Conservation (phyloP, 23 red algal species). For the Gracilaria gracilis region DNA sequence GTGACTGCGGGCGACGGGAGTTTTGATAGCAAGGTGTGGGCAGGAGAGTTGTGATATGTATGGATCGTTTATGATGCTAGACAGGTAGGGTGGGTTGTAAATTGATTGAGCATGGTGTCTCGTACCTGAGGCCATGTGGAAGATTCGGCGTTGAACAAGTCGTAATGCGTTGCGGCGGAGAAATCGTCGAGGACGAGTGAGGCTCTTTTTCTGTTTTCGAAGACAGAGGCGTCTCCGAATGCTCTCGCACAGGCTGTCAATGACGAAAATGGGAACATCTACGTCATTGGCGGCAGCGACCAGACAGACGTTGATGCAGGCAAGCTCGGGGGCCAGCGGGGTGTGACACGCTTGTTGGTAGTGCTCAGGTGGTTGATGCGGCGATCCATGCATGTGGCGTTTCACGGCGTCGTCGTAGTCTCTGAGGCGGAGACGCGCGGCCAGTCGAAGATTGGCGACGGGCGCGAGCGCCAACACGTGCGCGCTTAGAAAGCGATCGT, state of each 20-base stretch:
- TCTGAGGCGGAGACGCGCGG: slow-evolving; percentile 49
- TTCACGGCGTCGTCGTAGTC: slow-evolving; percentile 63
- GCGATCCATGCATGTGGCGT: slow-evolving; percentile 27
- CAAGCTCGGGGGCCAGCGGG: background rate
- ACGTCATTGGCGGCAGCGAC: slow-evolving; percentile 8
- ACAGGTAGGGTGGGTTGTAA: background rate
- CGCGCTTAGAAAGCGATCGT: background rate
- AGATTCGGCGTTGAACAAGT: slow-evolving; percentile 1
- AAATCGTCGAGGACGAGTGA: background rate
- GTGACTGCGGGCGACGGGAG: background rate
- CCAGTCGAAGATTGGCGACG: slow-evolving; percentile 40
- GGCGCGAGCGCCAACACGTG: slow-evolving; percentile 45
- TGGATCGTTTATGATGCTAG: background rate
- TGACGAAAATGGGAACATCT: slow-evolving; percentile 18
- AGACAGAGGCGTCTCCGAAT: slow-evolving; percentile 1
- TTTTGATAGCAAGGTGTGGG: too few relatives aligned
- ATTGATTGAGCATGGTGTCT: background rate
- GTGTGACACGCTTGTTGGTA: slow-evolving; percentile 45
- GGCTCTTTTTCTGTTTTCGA: background rate
- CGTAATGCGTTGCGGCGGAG: slow-evolving; percentile 7
- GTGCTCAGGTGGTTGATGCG: background rate
- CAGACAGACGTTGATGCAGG: background rate
- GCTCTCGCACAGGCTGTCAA: background rate
- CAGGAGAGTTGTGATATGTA: background rate
- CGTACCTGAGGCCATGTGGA: background rate